Conservation (phyloP, 139 green algal genomes). For the Closterium sp. region DNA sequence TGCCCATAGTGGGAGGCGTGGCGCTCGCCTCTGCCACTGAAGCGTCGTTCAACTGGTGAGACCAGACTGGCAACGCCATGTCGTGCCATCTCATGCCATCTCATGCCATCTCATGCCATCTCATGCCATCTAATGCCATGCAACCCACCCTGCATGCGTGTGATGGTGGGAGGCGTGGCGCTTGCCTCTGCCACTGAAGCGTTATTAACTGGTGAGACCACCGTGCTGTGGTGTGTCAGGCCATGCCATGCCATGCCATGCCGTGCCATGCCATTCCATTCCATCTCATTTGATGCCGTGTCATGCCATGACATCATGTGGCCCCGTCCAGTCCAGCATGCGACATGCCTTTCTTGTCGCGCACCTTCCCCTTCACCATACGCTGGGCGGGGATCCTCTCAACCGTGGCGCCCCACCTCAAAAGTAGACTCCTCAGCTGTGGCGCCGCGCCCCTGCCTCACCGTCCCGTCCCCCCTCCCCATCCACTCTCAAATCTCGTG, state of each 20-base stretch:
- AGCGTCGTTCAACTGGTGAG: constrained; percentile 83
- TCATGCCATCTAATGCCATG: background rate
- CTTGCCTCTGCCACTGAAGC: too few species aligned
- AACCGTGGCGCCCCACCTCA: too few species aligned
- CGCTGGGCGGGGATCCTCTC: too few species aligned
- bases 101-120: background rate
- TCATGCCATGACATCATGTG: background rate
- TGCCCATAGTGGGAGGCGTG: constrained; percentile 91
- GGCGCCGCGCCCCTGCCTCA: background rate
- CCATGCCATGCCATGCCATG: background rate
- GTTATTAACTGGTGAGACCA: too few species aligned
- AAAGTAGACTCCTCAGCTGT: too few species aligned
- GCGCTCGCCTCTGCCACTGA: constrained; percentile 79
- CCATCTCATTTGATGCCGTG: background rate
- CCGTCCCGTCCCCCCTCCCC: background rate
- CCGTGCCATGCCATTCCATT: background rate
- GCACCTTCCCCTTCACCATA: too few species aligned
- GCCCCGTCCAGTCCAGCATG: too few species aligned
- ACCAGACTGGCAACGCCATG: background rate
- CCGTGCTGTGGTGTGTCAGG: background rate
- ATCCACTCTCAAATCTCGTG: too few species aligned
- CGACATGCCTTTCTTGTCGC: too few species aligned
- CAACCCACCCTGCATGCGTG: too few species aligned
- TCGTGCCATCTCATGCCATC: background rate
- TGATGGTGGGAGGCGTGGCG: too few species aligned